Percentiles rank a stretch among this genome's conserved stretches.
phyloP scores from a whole-genome alignment of 345 rosid genomes.

The Moricandia moricandioides region DNA sequence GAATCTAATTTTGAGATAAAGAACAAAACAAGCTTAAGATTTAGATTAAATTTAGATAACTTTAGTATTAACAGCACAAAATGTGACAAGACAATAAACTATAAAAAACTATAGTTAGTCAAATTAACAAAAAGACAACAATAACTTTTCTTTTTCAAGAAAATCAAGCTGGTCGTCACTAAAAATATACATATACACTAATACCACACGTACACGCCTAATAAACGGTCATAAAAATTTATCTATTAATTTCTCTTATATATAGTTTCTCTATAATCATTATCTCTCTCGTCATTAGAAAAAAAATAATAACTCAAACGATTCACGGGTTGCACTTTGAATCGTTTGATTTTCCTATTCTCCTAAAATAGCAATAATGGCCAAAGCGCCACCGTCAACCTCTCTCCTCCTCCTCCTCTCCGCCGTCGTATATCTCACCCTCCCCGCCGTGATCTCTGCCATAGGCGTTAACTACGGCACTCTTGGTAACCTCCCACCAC shows the following conservation, averaged over 20 bases:
- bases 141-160: neutral
- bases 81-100: neutral
- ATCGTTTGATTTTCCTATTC: conserved; percentile 28
- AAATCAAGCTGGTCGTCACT: conserved; percentile 21
- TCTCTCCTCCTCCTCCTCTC: conserved; percentile 35
- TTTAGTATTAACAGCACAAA: neutral
- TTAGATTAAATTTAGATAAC: neutral
- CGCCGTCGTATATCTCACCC: conserved; percentile 34
- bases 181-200: conserved; percentile 18
- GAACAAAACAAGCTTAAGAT: neutral
- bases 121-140: conserved; percentile 13
- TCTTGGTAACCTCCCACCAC: conserved; percentile 72
- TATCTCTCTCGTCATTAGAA: conserved; percentile 13
- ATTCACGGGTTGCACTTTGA: conserved; percentile 33
- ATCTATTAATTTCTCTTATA: conserved; percentile 14
- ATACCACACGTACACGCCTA: conserved; percentile 23
- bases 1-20: neutral
- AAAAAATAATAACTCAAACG: conserved; percentile 27
- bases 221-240: conserved; percentile 22
- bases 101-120: conserved; percentile 9
- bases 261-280: neutral
- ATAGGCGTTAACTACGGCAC: conserved; percentile 88
- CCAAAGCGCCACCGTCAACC: conserved; percentile 19
- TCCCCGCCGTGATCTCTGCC: conserved; percentile 40
- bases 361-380: conserved; percentile 14